Base-by-base conservation (phyloP, 495 filamentous ascomycete species). In the Antarctomyces pellizariae region DNA sequence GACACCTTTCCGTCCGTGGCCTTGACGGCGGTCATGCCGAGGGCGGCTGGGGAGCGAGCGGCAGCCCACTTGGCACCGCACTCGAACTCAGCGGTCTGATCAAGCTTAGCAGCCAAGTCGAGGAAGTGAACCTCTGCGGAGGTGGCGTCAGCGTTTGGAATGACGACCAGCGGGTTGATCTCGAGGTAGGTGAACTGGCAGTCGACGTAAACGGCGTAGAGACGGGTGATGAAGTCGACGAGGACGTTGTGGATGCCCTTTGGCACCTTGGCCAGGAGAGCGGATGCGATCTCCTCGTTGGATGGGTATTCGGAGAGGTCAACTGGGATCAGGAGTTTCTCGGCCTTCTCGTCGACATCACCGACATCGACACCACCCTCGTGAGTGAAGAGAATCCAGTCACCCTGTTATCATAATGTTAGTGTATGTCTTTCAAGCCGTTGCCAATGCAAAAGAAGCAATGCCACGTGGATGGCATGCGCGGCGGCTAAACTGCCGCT, bases 111-210 rank as follows among this genome's bases (percentile, higher is more conserved):
- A 34, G 86, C 86, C 44, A 99, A 63, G 59, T 99, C 86, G 32
- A 99, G 69, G 71, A 95, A 99, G 66, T 91, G 66, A 17, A 99
- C 86, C 16, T 89, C 69, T 22, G 86, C 89, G 28, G 80, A 91
- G 45, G 86, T 95, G 34, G 56, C 69, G 38, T 79, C 67, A 32
- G 67, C 70, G 56, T 95, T 99, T 46, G 86, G 86, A 42, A 99
- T 83, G 44, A 92, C 86, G 30, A 99, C 86, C 33, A 99, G 57
- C 29, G 86, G 86, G 64, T 99, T 99, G 64, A 99, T 99, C 57
- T 99, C 86, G 34, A 99, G 82, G 59, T 95, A 95, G 45, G 86
- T 95, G 65, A 99, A 99, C 56, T 99, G 86, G 72, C 78, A 90
- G 64, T 99, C 86, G 30, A 99, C 86, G 43, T 95, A 99, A 60